Conservation (phyloP, 345 rosid genomes). For the Rhodamnia rubescens region DNA sequence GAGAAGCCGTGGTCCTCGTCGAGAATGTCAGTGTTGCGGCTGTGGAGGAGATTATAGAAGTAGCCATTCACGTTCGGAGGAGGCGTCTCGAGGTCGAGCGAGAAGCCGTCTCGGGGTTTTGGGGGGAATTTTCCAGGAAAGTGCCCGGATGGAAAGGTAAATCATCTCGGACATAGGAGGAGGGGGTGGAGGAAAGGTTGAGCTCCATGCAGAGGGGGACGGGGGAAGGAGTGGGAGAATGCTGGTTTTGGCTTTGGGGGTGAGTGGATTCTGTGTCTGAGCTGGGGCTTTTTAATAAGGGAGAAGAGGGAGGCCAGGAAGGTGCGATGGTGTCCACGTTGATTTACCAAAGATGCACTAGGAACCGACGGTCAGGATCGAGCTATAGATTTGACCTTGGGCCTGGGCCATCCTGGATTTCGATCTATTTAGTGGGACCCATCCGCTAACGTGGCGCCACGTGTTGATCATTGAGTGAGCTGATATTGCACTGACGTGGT, state of each 20-base stretch:
- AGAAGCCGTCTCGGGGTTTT: background rate
- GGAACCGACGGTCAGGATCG: background rate
- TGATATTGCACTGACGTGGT: background rate
- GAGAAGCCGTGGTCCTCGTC: background rate
- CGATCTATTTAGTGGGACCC: background rate
- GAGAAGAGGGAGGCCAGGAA: background rate
- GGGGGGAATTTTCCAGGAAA: conserved; percentile 8
- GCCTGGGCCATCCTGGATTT: background rate
- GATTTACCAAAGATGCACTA: background rate
- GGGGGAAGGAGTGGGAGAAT: background rate
- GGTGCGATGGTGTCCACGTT: background rate
- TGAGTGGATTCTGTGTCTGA: background rate
- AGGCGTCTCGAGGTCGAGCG: background rate
- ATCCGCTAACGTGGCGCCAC: background rate
- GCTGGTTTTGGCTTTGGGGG: background rate
- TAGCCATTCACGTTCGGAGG: background rate
- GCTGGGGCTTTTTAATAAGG: background rate
- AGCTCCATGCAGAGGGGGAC: conserved; percentile 27
- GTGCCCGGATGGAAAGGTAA: conserved; percentile 19
- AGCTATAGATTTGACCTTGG: background rate
- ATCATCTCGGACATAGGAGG: conserved; percentile 17
- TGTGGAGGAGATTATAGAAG: background rate
- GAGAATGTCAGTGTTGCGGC: background rate
- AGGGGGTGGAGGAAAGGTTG: background rate
- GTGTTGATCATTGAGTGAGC: background rate